Conservation (phyloP, 169 alveolate species). For the Babesia sp. region DNA sequence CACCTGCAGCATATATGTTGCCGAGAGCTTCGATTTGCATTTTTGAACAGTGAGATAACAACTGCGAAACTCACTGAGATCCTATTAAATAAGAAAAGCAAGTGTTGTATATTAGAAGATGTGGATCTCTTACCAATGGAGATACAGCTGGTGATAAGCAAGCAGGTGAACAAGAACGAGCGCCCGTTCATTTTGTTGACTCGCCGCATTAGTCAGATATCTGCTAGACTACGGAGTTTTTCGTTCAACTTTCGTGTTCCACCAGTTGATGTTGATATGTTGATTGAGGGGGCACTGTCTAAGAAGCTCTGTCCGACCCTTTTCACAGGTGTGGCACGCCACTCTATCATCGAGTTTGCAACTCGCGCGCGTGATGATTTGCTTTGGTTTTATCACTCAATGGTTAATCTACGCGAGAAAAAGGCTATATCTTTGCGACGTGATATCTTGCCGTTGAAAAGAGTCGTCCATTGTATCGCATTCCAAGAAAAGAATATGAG, state of each 20-base stretch:
- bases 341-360: conserved; percentile 26
- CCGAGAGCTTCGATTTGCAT: conserved; percentile 5
- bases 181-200: conserved; percentile 24
- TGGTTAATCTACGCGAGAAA: conserved; percentile 26
- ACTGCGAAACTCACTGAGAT: conserved; percentile 22
- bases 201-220: neutral
- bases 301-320: conserved; percentile 16
- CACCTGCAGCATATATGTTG: conserved; percentile 53
- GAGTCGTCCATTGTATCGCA: conserved; percentile 16
- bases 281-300: conserved; percentile 19
- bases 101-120: conserved; percentile 49
- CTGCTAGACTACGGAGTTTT: conserved; percentile 8
- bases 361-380: conserved; percentile 29
- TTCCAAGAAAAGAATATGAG: conserved; percentile 7
- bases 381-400: conserved; percentile 14
- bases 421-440: conserved; percentile 21
- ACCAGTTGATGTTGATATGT: conserved; percentile 7
- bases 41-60: neutral
- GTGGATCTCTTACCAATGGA: conserved; percentile 19
- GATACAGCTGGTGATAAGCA: conserved; percentile 32
- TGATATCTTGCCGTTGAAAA: conserved; percentile 10
- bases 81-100: conserved; percentile 43
- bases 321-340: conserved; percentile 21
- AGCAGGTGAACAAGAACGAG: conserved; percentile 28
- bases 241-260: conserved; percentile 33